A percentile compares a stretch with the other conserved stretches of the same genome.
phyloP scores from a whole-genome alignment of 1,139 yeast species.

The Candida gigantensis region DNA sequence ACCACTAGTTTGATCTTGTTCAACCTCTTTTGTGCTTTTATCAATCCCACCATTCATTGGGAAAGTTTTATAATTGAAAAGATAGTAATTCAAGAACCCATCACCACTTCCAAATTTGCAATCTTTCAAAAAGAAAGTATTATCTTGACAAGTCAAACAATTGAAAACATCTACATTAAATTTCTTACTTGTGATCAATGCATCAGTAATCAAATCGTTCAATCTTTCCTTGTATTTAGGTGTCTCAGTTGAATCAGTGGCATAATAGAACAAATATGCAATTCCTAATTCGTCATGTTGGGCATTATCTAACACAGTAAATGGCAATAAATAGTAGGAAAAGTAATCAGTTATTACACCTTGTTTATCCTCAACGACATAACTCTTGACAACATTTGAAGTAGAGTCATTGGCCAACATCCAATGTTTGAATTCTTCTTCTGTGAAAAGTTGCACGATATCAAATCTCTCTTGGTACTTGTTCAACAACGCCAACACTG shows the following conservation, averaged over 20 bases:
- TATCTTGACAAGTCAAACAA: conserved; percentile 89
- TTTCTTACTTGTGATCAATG: conserved; percentile 71
- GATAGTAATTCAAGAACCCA: conserved; percentile 84
- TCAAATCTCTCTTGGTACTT: conserved; percentile 71
- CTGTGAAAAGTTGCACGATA: conserved; percentile 64
- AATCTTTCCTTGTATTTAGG: conserved; percentile 57
- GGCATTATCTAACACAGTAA: conserved; percentile 73
- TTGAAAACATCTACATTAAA: conserved; percentile 85
- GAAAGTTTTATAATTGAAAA: conserved; percentile 85
- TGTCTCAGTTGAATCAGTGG: conserved; percentile 54
- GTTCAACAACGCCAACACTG: conserved; percentile 58
- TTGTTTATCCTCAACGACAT: conserved; percentile 69
- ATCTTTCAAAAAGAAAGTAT: conserved; percentile 74
- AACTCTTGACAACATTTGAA: conserved; percentile 66
- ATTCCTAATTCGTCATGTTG: conserved; percentile 72
- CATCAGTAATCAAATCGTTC: conserved; percentile 64
- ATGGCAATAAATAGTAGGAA: conserved; percentile 87
- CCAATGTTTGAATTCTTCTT: conserved; percentile 83
- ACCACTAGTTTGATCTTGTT: conserved; percentile 64
- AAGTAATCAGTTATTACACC: conserved; percentile 83
- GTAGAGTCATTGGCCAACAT: conserved; percentile 48
- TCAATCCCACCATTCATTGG: conserved; percentile 82
- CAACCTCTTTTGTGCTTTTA: conserved; percentile 49
- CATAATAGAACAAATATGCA: conserved; percentile 90
- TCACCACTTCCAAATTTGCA: conserved; percentile 93